A percentile compares a stretch with the other conserved stretches of the same genome.
phyloP scores from a whole-genome alignment of 176 grass and related monocot genomes.

The Thalia dealbata region DNA sequence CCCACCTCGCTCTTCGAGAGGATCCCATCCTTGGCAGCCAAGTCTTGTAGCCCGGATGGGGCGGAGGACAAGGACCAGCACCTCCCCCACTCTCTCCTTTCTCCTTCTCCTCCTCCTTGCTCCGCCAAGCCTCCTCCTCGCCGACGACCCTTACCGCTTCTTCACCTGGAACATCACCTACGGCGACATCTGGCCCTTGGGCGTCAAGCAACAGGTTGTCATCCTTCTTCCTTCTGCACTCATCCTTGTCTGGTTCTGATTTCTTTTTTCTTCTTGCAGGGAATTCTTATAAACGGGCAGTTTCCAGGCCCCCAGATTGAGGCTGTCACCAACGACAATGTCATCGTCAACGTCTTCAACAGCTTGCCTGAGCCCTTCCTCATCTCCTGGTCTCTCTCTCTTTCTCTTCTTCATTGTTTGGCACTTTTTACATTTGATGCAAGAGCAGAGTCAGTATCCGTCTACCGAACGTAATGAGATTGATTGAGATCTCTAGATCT shows the following conservation, averaged over 20 bases:
- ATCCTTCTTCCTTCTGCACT: not conserved
- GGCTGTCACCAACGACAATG: slow-evolving; percentile 11
- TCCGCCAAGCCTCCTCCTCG: not conserved
- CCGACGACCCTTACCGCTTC: slow-evolving; percentile 6
- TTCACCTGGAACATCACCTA: slow-evolving; percentile 18
- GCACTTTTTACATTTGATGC: not conserved
- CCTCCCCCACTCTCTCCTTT: not conserved
- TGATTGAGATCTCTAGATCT: not conserved
- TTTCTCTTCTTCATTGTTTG: not conserved
- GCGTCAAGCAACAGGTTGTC: slow-evolving; percentile 8
- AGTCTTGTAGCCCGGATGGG: too few species aligned
- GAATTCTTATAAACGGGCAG: slow-evolving; percentile 10
- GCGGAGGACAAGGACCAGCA: not conserved
- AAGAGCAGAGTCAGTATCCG: too few species aligned
- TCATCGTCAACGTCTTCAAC: slow-evolving; percentile 18
- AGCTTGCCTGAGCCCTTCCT: slow-evolving; percentile 18
- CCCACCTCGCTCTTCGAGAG: too few species aligned
- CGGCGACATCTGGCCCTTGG: slow-evolving; percentile 13
- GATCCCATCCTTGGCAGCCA: too few species aligned
- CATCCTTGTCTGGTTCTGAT: not conserved
- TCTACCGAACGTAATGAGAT: not conserved
- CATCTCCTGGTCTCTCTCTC: slow-evolving; percentile 6
- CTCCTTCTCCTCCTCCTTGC: not conserved
- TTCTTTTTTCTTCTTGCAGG: not conserved
- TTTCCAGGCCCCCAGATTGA: slow-evolving; percentile 16